Base-by-base conservation (phyloP, 495 filamentous ascomycete genomes). In the Lentithecium fluviatile region DNA sequence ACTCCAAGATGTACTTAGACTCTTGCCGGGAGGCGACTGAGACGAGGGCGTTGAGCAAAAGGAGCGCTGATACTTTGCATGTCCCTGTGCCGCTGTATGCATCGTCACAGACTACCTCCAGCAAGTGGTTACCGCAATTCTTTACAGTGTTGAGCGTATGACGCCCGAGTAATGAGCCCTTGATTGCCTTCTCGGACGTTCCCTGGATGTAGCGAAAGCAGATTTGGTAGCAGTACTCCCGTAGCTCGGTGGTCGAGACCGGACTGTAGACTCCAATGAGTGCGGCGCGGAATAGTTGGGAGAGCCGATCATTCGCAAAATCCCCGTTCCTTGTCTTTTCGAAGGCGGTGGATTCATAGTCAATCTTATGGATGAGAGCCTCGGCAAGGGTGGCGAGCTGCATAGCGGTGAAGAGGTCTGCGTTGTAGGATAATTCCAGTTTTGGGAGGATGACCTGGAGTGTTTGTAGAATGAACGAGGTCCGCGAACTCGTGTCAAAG, bases 61-160 rank as follows among this genome's bases (percentile, higher is more conserved):
- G 80, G 34, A 96, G 78, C 32, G 94, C 89, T 3, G 92, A 85
- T 15, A 92, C 85, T 56, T 92, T 86, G 69, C 89, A 94, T 21
- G 79, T 80, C 20, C 87, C 83, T 70, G 92, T 87, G 17, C 90
- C 90, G 59, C 84, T 84, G 71, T 91, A 90, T 52, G 91, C 94
- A 78, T 99, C 94, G 71, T 97, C 93, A 70, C 91, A 97, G 57
- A 96, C 80, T 13, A 89, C 83, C 68, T 94, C 89, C 48, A 97
- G 80, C 7, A 96, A 77, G 54, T 84, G 81, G 60, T 89, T 86
- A 52, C 94, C 91, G 34, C 87, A 81, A 17, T 82, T 74, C 64
- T 88, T 91, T 66, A 97, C 81, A 2, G 87, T 85, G 58, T 85
- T 87, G 52, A 87, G 83, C 40, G 82, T 88, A 62, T 90, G 86